Base-by-base conservation (phyloP, 768 basidiomycete genomes). In the Phylloporus sp. region DNA sequence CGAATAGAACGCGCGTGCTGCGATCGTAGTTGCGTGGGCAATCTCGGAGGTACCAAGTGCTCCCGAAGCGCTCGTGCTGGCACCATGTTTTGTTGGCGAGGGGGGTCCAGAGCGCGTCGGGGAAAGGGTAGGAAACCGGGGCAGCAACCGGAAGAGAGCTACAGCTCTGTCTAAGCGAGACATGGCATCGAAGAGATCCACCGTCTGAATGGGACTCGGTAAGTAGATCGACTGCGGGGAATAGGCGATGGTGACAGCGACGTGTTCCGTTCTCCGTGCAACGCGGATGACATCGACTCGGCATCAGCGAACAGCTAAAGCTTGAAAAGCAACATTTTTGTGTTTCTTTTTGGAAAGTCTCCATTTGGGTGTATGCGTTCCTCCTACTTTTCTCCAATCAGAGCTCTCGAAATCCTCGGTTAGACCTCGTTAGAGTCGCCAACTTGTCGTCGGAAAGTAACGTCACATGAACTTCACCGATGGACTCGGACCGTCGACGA, bases 161-260 rank as follows among this genome's bases (percentile, higher is more conserved):
- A n/a, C n/a, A n/a, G n/a, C n/a, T n/a, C n/a, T 31, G 36, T 18
- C 14, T 31, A 31, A 8, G n/a, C 6, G 29, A n/a, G 9, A 7
- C 13, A 4, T 43, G 28, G n/a, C 11, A 13, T 29, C 4, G 15
- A 31, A 31, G 29, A 15, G 39, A 37, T 37, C 36, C 24, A 14
- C 23, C 22, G 44, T 32, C 24, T 21, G 29, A 29, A 52, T 35
- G 50, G 50, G 42, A 11, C 13, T 17, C n/a, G 31, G 21, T 39
- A 42, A 34, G 49, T 8, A 24, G 32, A 34, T 29, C 24, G 42
- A 23, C 27, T 32, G 42, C 21, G 20, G 27, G 13, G 21, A 21
- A 3, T 7, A 13, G 26, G 39, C 34, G 39, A 21, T 20, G 28
- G 23, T 7, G 15, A 41, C 29, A 5, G n/a, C 22, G 31, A 29